phyloP scores from a whole-genome alignment of 306 rosid species.

The Sphenostylis stenocarpa region DNA sequence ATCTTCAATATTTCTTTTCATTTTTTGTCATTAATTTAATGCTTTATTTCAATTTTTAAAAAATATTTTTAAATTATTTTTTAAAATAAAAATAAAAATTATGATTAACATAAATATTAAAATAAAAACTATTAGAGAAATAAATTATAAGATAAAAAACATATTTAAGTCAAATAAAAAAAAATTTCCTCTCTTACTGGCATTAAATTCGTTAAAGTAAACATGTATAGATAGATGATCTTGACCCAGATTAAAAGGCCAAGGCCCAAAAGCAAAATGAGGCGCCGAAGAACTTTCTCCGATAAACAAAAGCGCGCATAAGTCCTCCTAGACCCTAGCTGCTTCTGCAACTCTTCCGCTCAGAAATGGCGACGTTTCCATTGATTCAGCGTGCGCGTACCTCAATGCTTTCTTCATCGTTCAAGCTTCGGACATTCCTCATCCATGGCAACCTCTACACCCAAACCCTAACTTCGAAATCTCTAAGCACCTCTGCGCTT shows the following conservation, averaged over 20 bases:
- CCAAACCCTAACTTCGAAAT: not conserved
- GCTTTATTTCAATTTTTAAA: too few relatives aligned
- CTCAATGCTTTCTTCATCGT: conserved; percentile 41
- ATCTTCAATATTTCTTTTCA: too few relatives aligned
- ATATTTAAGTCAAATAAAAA: too few relatives aligned
- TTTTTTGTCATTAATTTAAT: too few relatives aligned
- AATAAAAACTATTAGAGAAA: too few relatives aligned
- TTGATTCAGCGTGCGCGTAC: conserved; percentile 38
- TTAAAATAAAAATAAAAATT: too few relatives aligned
- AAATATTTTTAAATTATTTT: too few relatives aligned
- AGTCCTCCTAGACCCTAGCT: not conserved
- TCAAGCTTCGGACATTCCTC: conserved; percentile 25
- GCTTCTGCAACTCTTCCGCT: not conserved
- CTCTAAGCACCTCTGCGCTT: conserved; percentile 51
- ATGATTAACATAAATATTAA: too few relatives aligned
- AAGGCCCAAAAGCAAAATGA: not conserved
- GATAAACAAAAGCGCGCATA: not conserved
- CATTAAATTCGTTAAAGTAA: too few relatives aligned
- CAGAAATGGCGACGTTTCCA: conserved; percentile 11
- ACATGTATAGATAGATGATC: not conserved
- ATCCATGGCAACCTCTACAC: not conserved
- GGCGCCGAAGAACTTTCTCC: not conserved
- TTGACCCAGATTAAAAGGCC: not conserved
- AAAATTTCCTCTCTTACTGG: too few relatives aligned
- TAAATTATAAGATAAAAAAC: too few relatives aligned